Evolutionary conservation across 2,329 filamentous ascomycete genomes (phyloP), one percentile per base, ranked within the genome.

Genomic region (Beauveria scarabaeidicola): DNA sequence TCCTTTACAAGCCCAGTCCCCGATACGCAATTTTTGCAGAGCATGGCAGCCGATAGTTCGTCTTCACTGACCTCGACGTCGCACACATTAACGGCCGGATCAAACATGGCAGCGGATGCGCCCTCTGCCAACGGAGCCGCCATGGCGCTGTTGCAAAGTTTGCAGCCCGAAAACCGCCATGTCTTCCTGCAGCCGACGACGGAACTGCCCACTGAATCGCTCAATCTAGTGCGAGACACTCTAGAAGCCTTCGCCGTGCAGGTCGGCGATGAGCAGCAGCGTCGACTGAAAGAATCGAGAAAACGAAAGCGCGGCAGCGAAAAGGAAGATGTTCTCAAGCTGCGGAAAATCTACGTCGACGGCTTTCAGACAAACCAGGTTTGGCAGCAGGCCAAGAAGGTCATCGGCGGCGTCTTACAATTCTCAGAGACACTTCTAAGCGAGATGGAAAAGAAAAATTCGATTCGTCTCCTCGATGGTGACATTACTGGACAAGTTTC

Each of bases 331-430:
- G 76, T 88, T 1, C 69, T 97, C 63, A 91, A 91, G 67, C 77
- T 96, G 67, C 87, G 89, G 67, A 91, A 89, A 72, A 78, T 99
- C 17, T 89, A 97, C 70, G 78, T 91, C 7, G 85, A 96, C 60
- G 94, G 93, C 0, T 96, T 97, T 66, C 89, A 89, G 66, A 87
- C 89, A 11, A 84, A 87, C 21, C 93, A 97, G 73, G 86, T 99
- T 47, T 99, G 93, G 89, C 90, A 97, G 73, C 94, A 99, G 75
- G 89, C 91, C 9, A 87, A 86, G 68, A 85, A 89, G 66, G 90
- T 97, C 21, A 86, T 97, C 60, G 81, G 73, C 13, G 78, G 79
- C 51, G 74, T 81, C 11, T 66, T 84, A 50, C 72, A 75, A 46
- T 78, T 82, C 63, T 79, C 80, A 0, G 73, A 77, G 52, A 71